A percentile compares a stretch with the other conserved stretches of the same genome.
phyloP scores from a whole-genome alignment of 192 early-diverging fungal genomes.

The Backusella luteola region DNA sequence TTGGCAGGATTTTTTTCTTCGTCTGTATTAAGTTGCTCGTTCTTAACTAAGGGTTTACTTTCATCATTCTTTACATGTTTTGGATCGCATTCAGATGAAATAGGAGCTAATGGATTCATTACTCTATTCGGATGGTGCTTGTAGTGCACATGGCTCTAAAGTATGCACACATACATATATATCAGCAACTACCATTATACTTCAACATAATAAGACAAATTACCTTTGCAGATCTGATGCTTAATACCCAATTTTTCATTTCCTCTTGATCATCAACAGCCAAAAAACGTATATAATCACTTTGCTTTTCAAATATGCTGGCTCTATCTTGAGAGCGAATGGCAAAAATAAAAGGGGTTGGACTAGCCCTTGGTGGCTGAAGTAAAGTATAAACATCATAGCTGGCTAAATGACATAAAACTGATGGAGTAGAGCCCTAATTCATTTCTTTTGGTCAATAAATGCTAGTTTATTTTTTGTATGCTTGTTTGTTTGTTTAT shows the following conservation, averaged over 20 bases:
- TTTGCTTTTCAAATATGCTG: constrained; percentile 79
- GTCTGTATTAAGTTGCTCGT: neutral
- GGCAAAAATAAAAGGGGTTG: constrained; percentile 79
- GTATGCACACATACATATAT: neutral
- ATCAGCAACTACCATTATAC: neutral
- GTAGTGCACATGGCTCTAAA: neutral
- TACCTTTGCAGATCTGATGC: constrained; percentile 70
- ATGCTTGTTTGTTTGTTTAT: constrained; percentile 36
- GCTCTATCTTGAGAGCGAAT: constrained; percentile 78
- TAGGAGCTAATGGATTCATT: constrained; percentile 12
- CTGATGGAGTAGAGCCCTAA: neutral
- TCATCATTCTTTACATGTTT: neutral
- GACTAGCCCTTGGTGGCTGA: constrained; percentile 63
- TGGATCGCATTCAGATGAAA: neutral
- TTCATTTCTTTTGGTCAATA: neutral
- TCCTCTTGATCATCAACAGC: constrained; percentile 63
- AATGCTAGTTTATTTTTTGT: constrained; percentile 8
- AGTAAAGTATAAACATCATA: constrained; percentile 83
- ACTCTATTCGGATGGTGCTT: constrained; percentile 4
- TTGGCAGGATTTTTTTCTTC: neutral
- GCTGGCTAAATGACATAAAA: constrained; percentile 59
- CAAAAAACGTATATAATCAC: constrained; percentile 78
- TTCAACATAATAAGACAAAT: neutral
- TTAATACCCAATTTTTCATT: constrained; percentile 69
- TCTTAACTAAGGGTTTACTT: neutral